Conservation (phyloP, 495 filamentous ascomycete species). For the Articulospora tetracladia region DNA sequence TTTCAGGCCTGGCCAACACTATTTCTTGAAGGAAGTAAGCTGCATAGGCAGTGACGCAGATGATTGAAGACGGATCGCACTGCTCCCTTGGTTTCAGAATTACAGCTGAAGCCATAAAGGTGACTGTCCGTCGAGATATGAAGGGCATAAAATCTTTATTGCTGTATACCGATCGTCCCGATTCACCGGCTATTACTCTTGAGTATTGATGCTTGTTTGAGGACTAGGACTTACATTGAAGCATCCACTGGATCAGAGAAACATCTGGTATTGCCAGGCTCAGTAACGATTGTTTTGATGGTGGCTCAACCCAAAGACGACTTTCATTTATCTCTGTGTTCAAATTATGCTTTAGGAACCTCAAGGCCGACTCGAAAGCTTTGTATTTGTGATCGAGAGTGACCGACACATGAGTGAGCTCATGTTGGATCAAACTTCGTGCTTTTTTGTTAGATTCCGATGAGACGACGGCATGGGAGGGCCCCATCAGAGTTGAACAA, state of each 20-base stretch:
- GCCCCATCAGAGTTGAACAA: background rate
- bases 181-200: background rate
- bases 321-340: background rate
- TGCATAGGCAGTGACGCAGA: constrained; percentile 11
- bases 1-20: background rate
- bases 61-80: background rate
- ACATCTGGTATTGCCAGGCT: background rate
- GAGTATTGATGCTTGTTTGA: background rate
- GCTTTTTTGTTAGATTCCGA: constrained; percentile 2
- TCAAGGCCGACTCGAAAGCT: constrained; percentile 1
- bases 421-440: constrained; percentile 9
- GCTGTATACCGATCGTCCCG: constrained; percentile 4
- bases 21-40: constrained; percentile 15
- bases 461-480: background rate
- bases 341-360: constrained; percentile 1
- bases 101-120: background rate
- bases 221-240: constrained; percentile 5
- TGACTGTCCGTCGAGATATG: constrained; percentile 5
- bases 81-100: background rate
- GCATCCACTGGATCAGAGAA: constrained; percentile 14
- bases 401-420: background rate
- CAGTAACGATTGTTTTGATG: background rate
- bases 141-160: constrained; percentile 5
- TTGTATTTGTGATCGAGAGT: background rate
- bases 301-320: background rate